phyloP scores from a whole-genome alignment of 208 protist species.

The Acanthamoeba castellanii region DNA sequence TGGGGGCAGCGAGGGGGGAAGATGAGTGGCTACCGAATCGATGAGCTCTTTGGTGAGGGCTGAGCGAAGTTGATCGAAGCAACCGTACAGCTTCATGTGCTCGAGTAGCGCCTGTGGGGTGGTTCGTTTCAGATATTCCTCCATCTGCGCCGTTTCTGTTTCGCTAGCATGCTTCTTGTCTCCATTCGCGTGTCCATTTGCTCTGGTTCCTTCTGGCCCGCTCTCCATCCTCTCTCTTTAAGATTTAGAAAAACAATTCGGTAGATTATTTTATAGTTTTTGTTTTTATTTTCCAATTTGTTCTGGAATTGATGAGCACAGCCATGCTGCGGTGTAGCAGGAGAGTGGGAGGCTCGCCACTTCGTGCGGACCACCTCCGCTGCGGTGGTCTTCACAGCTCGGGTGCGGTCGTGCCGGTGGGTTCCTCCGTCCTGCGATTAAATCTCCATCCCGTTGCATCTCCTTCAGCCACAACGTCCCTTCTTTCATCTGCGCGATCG shows the following conservation, averaged over 20 bases:
- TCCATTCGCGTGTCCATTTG: not conserved
- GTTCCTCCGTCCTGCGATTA: not conserved
- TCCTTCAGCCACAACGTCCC: not conserved
- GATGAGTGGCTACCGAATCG: not conserved
- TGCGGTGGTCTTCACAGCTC: not conserved
- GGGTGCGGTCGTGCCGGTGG: not conserved
- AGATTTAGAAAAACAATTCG: not conserved
- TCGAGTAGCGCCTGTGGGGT: conserved; percentile 11
- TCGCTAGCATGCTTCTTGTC: not conserved
- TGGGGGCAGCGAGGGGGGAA: not conserved
- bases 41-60: not conserved
- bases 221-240: too few species aligned
- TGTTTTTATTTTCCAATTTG: not conserved
- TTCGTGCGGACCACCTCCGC: too few species aligned
- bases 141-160: not conserved
- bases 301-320: not conserved
- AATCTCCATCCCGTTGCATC: not conserved
- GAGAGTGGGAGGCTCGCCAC: not conserved
- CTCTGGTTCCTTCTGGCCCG: too few species aligned
- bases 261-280: too few species aligned
- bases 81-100: conserved; percentile 16
- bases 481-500: not conserved
- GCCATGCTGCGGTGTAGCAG: not conserved
- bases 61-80: conserved; percentile 36
- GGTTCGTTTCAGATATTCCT: not conserved